Evolutionary conservation across 169 alveolate species (phyloP).

Genomic region (Eimeria maxima): DNA sequence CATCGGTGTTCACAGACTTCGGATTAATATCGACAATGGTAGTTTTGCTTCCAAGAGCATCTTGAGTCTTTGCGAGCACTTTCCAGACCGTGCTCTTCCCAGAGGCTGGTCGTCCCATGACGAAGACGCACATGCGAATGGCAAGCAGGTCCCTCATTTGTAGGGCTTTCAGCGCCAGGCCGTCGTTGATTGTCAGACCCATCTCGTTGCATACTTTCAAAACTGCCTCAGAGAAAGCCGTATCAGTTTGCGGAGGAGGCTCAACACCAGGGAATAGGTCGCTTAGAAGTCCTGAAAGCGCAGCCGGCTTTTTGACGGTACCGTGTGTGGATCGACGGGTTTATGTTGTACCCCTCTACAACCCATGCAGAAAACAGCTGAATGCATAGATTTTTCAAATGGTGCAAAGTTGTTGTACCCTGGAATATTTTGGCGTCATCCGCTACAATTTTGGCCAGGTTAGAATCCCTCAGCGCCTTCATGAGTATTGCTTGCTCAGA

Average conservation of each 20-base stretch:
- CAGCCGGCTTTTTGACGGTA: neutral
- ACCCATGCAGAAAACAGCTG: neutral
- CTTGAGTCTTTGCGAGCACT: constrained; percentile 96
- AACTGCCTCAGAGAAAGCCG: constrained; percentile 92
- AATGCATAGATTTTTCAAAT: neutral
- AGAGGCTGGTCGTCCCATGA: constrained; percentile 98
- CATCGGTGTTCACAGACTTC: constrained; percentile 94
- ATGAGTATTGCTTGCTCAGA: constrained; percentile 96
- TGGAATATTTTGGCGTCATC: constrained; percentile 96
- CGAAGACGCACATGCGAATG: constrained; percentile 97
- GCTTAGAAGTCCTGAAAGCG: constrained; percentile 91
- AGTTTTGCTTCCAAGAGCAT: constrained; percentile 94
- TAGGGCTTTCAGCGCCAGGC: constrained; percentile 95
- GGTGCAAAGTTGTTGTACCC: constrained; percentile 86
- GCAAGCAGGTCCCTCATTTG: constrained; percentile 95
- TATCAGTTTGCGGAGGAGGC: constrained; percentile 95
- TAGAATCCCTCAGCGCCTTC: constrained; percentile 98
- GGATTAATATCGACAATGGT: constrained; percentile 96
- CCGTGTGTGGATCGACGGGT: neutral
- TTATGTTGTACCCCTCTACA: neutral
- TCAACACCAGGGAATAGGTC: constrained; percentile 97
- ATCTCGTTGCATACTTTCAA: constrained; percentile 90
- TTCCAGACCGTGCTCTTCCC: constrained; percentile 97
- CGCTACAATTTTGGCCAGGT: constrained; percentile 96
- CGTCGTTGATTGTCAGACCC: constrained; percentile 86